A percentile compares a stretch with the other conserved stretches of the same genome.
Evolutionary conservation across 495 filamentous ascomycete genomes (phyloP).

Genomic region (Aspergillus indologenus): DNA sequence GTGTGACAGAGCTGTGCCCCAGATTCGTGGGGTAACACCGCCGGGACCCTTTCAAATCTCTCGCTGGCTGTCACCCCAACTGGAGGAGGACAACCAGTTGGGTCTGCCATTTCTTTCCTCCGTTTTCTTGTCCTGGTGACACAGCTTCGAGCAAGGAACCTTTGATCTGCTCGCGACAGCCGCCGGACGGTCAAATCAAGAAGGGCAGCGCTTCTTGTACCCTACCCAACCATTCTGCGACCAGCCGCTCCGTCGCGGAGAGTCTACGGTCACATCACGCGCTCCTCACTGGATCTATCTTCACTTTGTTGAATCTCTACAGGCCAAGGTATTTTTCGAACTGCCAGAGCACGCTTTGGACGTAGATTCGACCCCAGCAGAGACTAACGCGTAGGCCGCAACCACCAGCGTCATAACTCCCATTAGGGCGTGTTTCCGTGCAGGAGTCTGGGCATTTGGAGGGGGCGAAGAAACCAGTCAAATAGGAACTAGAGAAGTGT

Average conservation of each 20-base stretch:
- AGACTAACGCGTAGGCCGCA: background rate
- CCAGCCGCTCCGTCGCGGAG: background rate
- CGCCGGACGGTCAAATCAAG: background rate
- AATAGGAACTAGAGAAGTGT: background rate
- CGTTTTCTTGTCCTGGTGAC: background rate
- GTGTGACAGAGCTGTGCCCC: constrained; percentile 2
- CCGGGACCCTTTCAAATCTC: background rate
- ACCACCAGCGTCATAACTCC: background rate
- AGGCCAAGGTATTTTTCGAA: too few relatives aligned
- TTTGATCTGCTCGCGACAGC: background rate
- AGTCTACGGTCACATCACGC: background rate
- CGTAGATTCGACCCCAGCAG: background rate
- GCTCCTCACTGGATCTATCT: background rate
- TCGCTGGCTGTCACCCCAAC: background rate
- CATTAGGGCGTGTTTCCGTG: background rate
- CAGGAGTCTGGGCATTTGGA: background rate
- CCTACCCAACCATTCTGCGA: background rate
- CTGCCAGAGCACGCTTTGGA: background rate
- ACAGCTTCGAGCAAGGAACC: background rate
- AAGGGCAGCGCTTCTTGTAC: background rate
- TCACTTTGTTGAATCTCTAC: background rate
- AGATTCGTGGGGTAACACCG: background rate
- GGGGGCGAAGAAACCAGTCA: background rate
- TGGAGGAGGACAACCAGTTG: background rate
- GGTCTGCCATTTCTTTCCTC: background rate